Evolutionary conservation across 2,329 filamentous ascomycete genomes (phyloP), one percentile per base, ranked within the genome.

Genomic region (Pseudogymnoascus sp.): DNA sequence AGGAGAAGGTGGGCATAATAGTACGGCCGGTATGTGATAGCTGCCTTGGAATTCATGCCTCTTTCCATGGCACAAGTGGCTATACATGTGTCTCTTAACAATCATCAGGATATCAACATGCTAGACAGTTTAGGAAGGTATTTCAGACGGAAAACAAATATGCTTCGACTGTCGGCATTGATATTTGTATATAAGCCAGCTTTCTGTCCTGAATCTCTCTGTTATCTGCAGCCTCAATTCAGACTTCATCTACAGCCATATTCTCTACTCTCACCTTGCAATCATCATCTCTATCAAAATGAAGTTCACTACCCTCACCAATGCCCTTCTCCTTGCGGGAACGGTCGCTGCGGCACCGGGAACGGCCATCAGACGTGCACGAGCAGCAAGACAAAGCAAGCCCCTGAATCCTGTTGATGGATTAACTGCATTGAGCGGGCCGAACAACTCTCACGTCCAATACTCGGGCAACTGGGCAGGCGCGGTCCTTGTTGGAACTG

Each of bases 381-480:
- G 73, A 45, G 65, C 45, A 51, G 14, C 45, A 51, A 28, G 67
- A 70, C 64, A 70, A 48, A 64, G 71, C 64, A 68, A 70, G 67
- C 66, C 70, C 67, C 64, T 76, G 67, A 67, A 72, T 68, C 67
- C 73, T 69, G 62, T 75, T 70, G 64, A 74, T 72, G 65, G 71
- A 70, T 41, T 71, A 67, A 69, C 34, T 54, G 68, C 13, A 68
- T 69, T 54, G 71, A 69, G 14, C 1, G 45, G 48, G 66, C 75
- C 71, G 43, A 77, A 77, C 69, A 77, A 75, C 31, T 75, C 75
- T 60, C 71, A 82, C 14, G 78, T 81, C 25, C 68, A 78, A 31
- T 85, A 85, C 75, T 80, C 76, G 65, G 76, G 74, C 69, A 86
- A 86, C 77, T 86, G 84, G 84, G 80, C 83, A 7, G 85, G 85